Conservation (phyloP, 2,329 filamentous ascomycete species). For the Aureobasidium sp. region DNA sequence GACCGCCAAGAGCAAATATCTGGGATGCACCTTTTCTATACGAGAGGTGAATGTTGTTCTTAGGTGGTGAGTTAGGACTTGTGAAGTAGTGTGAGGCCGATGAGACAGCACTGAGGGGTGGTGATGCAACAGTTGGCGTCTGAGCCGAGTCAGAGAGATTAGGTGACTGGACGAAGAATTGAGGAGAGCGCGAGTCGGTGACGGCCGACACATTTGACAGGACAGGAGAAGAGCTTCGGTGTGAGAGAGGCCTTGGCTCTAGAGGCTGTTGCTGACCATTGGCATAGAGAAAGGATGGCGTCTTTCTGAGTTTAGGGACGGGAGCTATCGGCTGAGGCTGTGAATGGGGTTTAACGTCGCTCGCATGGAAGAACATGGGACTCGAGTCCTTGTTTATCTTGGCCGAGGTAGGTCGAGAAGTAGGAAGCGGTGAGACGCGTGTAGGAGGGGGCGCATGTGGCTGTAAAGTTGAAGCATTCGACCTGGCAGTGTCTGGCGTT, state of each 20-base stretch:
- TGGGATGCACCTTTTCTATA: slow-evolving; percentile 43
- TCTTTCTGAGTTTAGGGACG: slow-evolving; percentile 34
- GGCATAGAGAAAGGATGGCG: slow-evolving; percentile 43
- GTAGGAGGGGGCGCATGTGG: neutral
- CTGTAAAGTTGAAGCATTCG: neutral
- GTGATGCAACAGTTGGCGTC: slow-evolving; percentile 25
- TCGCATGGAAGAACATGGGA: slow-evolving; percentile 77
- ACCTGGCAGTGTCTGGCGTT: neutral
- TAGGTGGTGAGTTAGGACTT: slow-evolving; percentile 32
- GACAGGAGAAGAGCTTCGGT: slow-evolving; percentile 18
- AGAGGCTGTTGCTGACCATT: slow-evolving; percentile 34
- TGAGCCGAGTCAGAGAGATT: neutral
- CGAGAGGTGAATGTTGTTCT: slow-evolving; percentile 40
- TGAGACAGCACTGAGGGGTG: slow-evolving; percentile 23
- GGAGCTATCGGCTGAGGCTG: slow-evolving; percentile 21
- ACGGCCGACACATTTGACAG: slow-evolving; percentile 27
- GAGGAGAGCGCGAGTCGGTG: slow-evolving; percentile 2
- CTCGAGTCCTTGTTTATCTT: neutral
- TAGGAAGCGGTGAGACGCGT: neutral
- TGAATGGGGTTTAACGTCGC: slow-evolving; percentile 52
- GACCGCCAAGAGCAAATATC: slow-evolving; percentile 28
- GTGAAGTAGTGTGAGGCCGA: slow-evolving; percentile 25
- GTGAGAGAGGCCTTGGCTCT: slow-evolving; percentile 24
- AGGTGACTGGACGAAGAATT: neutral
- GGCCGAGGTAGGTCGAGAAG: neutral